phyloP scores from a whole-genome alignment of 805 yeast species.

The Ogataea paradorogensis region DNA sequence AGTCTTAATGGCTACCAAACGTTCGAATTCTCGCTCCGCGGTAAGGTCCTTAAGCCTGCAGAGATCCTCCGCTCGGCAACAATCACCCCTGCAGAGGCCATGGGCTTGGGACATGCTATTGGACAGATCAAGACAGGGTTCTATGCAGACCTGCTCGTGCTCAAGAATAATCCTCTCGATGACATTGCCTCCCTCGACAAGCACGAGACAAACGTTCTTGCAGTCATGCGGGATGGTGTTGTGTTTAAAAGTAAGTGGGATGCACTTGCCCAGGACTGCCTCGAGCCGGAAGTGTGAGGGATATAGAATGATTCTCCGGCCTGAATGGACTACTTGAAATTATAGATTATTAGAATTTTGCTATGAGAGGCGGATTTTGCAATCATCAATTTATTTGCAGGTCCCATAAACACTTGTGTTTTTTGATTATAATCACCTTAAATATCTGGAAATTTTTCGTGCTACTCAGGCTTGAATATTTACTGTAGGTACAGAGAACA shows the following conservation, averaged over 20 bases:
- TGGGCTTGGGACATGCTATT: conserved; percentile 17
- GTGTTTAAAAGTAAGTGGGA: conserved; percentile 17
- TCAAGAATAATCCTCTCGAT: conserved; percentile 27
- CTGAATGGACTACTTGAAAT: too few species aligned
- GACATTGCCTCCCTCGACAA: conserved; percentile 27
- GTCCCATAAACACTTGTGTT: too few species aligned
- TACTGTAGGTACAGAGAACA: too few species aligned
- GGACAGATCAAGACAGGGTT: conserved; percentile 29
- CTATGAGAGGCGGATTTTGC: too few species aligned
- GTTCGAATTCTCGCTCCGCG: conserved; percentile 27
- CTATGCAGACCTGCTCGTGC: conserved; percentile 27
- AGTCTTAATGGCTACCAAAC: conserved; percentile 28
- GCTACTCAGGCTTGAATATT: too few species aligned
- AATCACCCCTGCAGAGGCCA: conserved; percentile 26
- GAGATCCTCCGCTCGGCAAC: conserved; percentile 30
- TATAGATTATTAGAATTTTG: too few species aligned
- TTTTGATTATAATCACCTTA: too few species aligned
- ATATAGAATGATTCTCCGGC: too few species aligned
- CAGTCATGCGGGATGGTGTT: conserved; percentile 28
- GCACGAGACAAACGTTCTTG: conserved; percentile 23
- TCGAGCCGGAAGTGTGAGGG: background rate
- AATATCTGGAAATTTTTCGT: too few species aligned
- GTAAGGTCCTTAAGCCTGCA: conserved; percentile 23
- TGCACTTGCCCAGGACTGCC: background rate
- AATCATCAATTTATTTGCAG: too few species aligned